phyloP scores from a whole-genome alignment of 495 filamentous ascomycete genomes.

The Terfezia boudieri region DNA sequence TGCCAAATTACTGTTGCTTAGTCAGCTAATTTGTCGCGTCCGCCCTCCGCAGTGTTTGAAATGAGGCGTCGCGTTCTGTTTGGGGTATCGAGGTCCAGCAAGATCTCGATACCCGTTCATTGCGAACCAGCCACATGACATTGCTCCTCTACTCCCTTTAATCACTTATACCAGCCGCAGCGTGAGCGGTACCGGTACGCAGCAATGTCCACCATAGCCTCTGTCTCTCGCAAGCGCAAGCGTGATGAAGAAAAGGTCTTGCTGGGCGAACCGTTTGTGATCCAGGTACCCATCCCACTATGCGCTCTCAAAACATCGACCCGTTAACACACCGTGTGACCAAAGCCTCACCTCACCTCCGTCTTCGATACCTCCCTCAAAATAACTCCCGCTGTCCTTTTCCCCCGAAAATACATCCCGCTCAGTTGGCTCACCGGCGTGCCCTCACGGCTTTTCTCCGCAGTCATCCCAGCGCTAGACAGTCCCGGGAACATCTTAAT shows the following conservation, averaged over 20 bases:
- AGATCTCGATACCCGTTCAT: no score
- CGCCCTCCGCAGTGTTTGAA: no score
- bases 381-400: slow-evolving; percentile 14
- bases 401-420: slow-evolving; percentile 14
- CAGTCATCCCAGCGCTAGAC: slow-evolving; percentile 3
- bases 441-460: slow-evolving; percentile 15
- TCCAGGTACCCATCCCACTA: slow-evolving; percentile 6
- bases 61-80: no score
- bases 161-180: not conserved
- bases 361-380: slow-evolving; percentile 13
- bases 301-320: no score
- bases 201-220: slow-evolving; percentile 1
- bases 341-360: slow-evolving; percentile 11
- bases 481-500: slow-evolving; percentile 11
- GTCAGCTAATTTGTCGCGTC: no score
- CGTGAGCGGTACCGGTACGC: not conserved
- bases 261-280: slow-evolving; percentile 11
- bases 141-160: no score
- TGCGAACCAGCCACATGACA: no score
- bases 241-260: slow-evolving; percentile 9
- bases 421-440: slow-evolving; percentile 15
- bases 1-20: no score
- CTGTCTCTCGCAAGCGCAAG: slow-evolving; percentile 12
- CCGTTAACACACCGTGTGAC: not conserved
- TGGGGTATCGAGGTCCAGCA: no score